Base-by-base conservation (phyloP, 148 eudicot genomes). In the Vaccinium corymbosum region DNA sequence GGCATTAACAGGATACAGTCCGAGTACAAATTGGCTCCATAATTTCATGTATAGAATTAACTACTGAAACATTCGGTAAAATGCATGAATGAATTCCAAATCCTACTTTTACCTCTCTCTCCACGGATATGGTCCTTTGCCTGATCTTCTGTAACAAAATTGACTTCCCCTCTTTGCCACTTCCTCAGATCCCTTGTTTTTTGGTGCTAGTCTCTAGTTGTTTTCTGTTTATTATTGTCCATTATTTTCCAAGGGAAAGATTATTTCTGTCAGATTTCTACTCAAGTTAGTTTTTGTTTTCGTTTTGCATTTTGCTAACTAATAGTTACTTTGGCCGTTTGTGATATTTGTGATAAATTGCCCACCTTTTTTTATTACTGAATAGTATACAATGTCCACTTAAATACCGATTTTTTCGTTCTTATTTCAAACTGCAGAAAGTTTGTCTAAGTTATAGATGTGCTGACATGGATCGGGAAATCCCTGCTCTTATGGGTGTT, bases 401-500 rank as follows among this genome's bases (percentile, higher is more conserved):
- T 59, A n/a, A 66, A 25, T 32, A 80, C 49, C 57, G 49, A 64
- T 55, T 81, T n/a, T 85, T 52, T 83, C 72, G 32, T 84, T 80
- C 83, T 79, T 56, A 7, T 76, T 84, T 78, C 32, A 32, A 64
- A 72, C 82, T 85, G 85, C 94, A 97, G 98, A 97, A 97, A 93
- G 99, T 97, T 87, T 94, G 99, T 86, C 92, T 97, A 81, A 97
- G 99, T 87, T 97, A 95, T 88, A 91, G 99, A 88, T 97, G 99
- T 90, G 99, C 99, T 85, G 99, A 97, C 87, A 97, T 97, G 98
- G 99, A 97, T 86, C 91, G 99, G 80, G 99, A 97, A 89, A 94
- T 97, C 19, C 99, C 99, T 85, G 98, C 98, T 86, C 91, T 97
- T 83, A 97, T 97, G 99, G 99, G 99, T 48, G 98, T 97, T 46